Conservation (phyloP, 306 rosid species). For the Hippophae rhamnoides region DNA sequence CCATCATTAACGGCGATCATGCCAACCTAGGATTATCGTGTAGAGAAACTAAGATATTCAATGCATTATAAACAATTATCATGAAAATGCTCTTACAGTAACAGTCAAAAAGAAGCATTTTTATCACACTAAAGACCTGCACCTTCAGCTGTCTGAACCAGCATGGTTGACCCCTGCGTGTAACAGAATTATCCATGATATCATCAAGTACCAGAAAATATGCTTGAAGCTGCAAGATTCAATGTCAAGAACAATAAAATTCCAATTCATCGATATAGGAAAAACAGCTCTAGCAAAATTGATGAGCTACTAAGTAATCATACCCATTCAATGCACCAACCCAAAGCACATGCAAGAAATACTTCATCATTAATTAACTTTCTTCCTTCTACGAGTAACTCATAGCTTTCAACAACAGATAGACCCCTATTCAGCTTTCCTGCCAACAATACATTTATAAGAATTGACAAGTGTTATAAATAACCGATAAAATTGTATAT, state of each 20-base stretch:
- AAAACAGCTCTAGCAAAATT: neutral
- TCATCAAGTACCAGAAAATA: slow-evolving; percentile 44
- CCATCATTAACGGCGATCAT: slow-evolving; percentile 84
- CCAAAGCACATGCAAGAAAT: slow-evolving; percentile 36
- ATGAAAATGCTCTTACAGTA: no score
- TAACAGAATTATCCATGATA: slow-evolving; percentile 43
- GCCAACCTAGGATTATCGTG: slow-evolving; percentile 47
- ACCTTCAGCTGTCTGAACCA: slow-evolving; percentile 53
- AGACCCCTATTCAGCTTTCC: slow-evolving; percentile 45
- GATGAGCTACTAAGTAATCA: neutral
- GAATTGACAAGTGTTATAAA: neutral
- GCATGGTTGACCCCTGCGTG: slow-evolving; percentile 45
- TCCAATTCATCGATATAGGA: neutral
- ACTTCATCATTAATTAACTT: slow-evolving; percentile 30
- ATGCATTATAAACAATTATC: neutral
- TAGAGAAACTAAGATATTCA: neutral
- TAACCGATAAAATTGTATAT: neutral
- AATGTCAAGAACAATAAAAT: neutral
- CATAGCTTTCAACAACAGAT: slow-evolving; percentile 37
- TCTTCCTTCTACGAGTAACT: slow-evolving; percentile 28
- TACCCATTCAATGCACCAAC: slow-evolving; percentile 62
- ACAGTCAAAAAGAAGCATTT: slow-evolving; percentile 1
- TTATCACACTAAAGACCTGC: neutral
- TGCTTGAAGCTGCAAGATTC: slow-evolving; percentile 35
- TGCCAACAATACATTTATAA: slow-evolving; percentile 11